Evolutionary conservation across 495 filamentous ascomycete species (phyloP).

Genomic region (Chaetomium fimeti): DNA sequence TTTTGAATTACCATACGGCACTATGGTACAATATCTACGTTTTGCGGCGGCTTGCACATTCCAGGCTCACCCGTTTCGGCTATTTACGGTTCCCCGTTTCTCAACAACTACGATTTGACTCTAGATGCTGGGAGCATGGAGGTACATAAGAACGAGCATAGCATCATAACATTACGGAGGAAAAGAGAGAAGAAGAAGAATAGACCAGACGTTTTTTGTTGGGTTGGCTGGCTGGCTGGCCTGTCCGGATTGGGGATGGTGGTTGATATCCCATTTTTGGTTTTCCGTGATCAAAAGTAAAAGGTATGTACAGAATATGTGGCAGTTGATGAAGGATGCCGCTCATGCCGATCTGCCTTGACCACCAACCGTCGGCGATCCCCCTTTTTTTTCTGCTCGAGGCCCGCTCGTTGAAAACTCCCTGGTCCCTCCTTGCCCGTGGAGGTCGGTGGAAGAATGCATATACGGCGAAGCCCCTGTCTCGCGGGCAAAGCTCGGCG

Average conservation of each 20-base stretch:
- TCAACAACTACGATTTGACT: background rate
- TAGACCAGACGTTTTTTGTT: slow-evolving; percentile 2
- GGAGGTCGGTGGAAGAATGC: too few relatives aligned
- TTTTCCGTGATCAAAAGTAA: background rate
- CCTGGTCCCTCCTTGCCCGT: too few relatives aligned
- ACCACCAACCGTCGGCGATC: background rate
- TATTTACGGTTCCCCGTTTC: background rate
- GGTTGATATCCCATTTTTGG: background rate
- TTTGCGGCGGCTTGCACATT: slow-evolving; percentile 1
- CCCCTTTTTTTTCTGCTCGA: background rate
- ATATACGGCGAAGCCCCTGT: too few relatives aligned
- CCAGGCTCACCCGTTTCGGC: background rate
- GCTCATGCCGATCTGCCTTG: background rate
- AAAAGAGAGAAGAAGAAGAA: slow-evolving; percentile 5
- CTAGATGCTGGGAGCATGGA: slow-evolving; percentile 1
- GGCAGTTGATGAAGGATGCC: background rate
- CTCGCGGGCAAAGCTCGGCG: background rate
- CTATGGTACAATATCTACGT: background rate
- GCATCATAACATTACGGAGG: background rate
- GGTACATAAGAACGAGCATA: background rate
- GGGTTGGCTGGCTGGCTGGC: slow-evolving; percentile 10
- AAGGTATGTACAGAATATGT: background rate
- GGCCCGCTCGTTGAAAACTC: too few relatives aligned
- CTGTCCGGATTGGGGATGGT: background rate
- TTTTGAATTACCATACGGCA: background rate